Evolutionary conservation across 176 grass and related monocot species (phyloP).

Genomic region (Avena atlantica): DNA sequence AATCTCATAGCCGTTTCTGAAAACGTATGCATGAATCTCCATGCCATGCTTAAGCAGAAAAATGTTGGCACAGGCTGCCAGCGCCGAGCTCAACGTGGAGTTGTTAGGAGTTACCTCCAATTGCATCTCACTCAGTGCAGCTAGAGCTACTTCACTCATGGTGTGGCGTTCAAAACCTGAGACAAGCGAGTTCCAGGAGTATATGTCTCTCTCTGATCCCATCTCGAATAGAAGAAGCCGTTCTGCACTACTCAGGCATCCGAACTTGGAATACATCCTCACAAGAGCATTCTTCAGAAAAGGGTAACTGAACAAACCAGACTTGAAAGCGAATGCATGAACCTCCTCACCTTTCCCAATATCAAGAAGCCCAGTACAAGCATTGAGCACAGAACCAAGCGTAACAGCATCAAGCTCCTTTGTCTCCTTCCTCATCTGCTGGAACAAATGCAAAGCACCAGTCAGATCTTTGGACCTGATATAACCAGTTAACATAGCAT

Average conservation of each 20-base stretch:
- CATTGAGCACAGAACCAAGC: slow-evolving; percentile 69
- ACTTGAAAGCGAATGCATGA: slow-evolving; percentile 63
- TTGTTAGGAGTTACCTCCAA: slow-evolving; percentile 62
- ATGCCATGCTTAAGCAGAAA: slow-evolving; percentile 75
- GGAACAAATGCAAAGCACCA: slow-evolving; percentile 76
- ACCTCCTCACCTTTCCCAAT: slow-evolving; percentile 72
- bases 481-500: slow-evolving; percentile 83
- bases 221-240: slow-evolving; percentile 56
- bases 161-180: slow-evolving; percentile 74
- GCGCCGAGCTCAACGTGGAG: slow-evolving; percentile 71
- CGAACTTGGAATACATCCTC: slow-evolving; percentile 86
- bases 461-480: slow-evolving; percentile 60
- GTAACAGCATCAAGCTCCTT: slow-evolving; percentile 62
- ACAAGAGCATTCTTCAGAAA: slow-evolving; percentile 68
- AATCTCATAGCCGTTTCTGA: slow-evolving; percentile 75
- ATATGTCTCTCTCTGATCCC: slow-evolving; percentile 57
- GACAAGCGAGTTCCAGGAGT: slow-evolving; percentile 88
- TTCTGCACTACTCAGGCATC: slow-evolving; percentile 74
- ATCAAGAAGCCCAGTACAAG: slow-evolving; percentile 67
- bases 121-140: slow-evolving; percentile 71
- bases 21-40: slow-evolving; percentile 87
- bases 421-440: slow-evolving; percentile 64
- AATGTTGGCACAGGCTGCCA: slow-evolving; percentile 92
- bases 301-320: slow-evolving; percentile 40
- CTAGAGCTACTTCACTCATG: slow-evolving; percentile 77